phyloP scores from a whole-genome alignment of 2,329 filamentous ascomycete genomes.

The Claviceps sp. region DNA sequence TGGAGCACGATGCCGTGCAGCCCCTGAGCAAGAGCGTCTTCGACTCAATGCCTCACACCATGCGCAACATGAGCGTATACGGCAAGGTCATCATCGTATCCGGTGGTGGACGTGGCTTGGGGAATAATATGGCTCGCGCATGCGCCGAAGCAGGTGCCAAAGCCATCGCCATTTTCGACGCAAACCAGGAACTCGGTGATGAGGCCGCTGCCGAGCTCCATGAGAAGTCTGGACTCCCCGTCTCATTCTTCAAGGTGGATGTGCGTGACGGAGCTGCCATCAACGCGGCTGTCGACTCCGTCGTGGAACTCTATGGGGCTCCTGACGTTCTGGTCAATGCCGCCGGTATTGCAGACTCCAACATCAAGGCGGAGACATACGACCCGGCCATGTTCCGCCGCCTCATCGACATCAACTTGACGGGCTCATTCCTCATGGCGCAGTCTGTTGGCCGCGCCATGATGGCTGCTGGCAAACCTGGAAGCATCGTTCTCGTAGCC shows the following conservation, averaged over 20 bases:
- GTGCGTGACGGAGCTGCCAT: constrained; percentile 60
- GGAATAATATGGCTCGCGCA: constrained; percentile 67
- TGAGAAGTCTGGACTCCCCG: constrained; percentile 57
- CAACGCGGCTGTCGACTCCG: constrained; percentile 52
- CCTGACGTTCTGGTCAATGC: constrained; percentile 69
- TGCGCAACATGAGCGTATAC: constrained; percentile 56
- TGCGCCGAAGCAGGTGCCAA: constrained; percentile 64
- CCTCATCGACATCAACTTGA: constrained; percentile 72
- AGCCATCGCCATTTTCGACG: constrained; percentile 62
- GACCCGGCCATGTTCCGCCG: constrained; percentile 64
- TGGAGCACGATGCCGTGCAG: constrained; percentile 33
- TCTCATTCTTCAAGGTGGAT: constrained; percentile 68
- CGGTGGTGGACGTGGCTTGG: constrained; percentile 63
- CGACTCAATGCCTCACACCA: constrained; percentile 45
- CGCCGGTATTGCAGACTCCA: constrained; percentile 70
- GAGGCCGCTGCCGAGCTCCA: constrained; percentile 56
- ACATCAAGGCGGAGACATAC: constrained; percentile 71
- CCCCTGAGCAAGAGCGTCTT: constrained; percentile 42
- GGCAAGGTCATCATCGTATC: constrained; percentile 62
- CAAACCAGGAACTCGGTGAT: constrained; percentile 63
- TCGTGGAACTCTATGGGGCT: constrained; percentile 52
- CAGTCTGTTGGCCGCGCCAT: constrained; percentile 60
- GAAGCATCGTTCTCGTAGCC: constrained; percentile 62
- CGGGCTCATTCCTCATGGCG: constrained; percentile 63
- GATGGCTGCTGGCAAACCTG: constrained; percentile 58